Percentiles rank a stretch among this genome's conserved stretches.
Evolutionary conservation across 805 yeast species (phyloP).

Genomic region (Cyberlindnera bimundalis): DNA sequence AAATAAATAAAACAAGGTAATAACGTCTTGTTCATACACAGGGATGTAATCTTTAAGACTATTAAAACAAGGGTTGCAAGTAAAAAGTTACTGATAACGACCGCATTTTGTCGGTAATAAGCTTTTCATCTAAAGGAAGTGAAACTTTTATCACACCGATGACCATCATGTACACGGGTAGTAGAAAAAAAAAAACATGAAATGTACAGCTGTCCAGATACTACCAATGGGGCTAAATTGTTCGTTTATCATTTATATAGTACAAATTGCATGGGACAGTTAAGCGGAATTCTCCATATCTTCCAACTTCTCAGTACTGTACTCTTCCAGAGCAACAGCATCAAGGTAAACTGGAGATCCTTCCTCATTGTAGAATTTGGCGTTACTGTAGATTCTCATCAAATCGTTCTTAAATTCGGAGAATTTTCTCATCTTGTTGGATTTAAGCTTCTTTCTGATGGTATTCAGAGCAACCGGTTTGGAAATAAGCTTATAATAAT

Average conservation of each 20-base stretch:
- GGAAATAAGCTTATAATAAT: slow-evolving; percentile 58
- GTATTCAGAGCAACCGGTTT: slow-evolving; percentile 67
- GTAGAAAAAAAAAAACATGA: too few species aligned
- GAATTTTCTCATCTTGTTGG: slow-evolving; percentile 43
- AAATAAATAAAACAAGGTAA: too few species aligned
- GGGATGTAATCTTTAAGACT: too few species aligned
- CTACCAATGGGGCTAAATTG: background rate
- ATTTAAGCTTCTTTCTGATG: slow-evolving; percentile 52
- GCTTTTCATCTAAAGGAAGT: too few species aligned
- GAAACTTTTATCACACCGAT: too few species aligned
- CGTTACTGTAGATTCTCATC: slow-evolving; percentile 77
- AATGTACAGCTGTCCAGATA: too few species aligned
- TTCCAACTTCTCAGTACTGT: slow-evolving; percentile 54
- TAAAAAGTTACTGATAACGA: too few species aligned
- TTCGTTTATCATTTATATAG: slow-evolving; percentile 1
- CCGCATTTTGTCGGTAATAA: too few species aligned
- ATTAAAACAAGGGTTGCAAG: too few species aligned
- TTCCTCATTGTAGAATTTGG: slow-evolving; percentile 84
- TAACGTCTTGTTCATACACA: too few species aligned
- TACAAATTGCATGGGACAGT: too few species aligned
- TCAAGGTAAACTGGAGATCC: slow-evolving; percentile 84
- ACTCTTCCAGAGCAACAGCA: slow-evolving; percentile 69
- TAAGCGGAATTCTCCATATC: slow-evolving; percentile 15
- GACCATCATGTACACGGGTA: too few species aligned
- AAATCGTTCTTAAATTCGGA: slow-evolving; percentile 55